Evolutionary conservation across 2,329 filamentous ascomycete species (phyloP), one percentile per base, ranked within the genome.

Genomic region (Diplocarpon rosae): DNA sequence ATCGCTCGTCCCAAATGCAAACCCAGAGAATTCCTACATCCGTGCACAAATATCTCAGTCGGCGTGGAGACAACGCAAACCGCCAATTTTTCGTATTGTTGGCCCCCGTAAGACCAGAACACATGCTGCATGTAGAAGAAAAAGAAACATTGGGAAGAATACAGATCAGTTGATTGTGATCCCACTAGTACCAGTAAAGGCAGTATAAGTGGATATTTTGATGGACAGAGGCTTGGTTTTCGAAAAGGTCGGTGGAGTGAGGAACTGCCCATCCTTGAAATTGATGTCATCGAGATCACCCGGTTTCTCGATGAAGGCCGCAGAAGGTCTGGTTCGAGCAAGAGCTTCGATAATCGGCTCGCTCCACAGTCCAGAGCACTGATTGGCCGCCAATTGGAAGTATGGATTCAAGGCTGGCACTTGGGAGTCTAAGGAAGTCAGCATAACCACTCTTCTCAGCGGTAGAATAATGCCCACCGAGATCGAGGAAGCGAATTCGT

Each of bases 401-500:
- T 80, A 85, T 0, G 83, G 83, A 54, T 87, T 86, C 4, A 86
- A 65, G 1, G 79, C 74, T 3, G 81, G 82, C 12, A 82, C 70
- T 2, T 79, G 75, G 2, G 81, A 84, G 58, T 87, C 83, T 80
- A 27, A n/a, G 8, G 8, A 47, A 37, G 38, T 56, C 46, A 55
- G 46, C 17, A 30, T 32, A 3, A 12, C 17, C 16, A 34, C 15
- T 27, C 11, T 35, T 10, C n/a, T 14, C 15, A 14, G 20, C 14
- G 37, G 14, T 15, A 15, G 5, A 2, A 5, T 9, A 11, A 11
- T 16, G 43, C 37, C 68, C 53, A 68, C 80, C 77, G 71, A 87
- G 68, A 61, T 87, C 83, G 42, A 87, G 79, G 56, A 84, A 87
- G 43, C 83, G 77, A 56, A 87, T 85, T 46, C 82, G 71, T 51